A percentile compares a stretch with the other conserved stretches of the same genome.
These are phyloP conservation scores for Apophysomyces ossiformis DNA, from an alignment of 371 early-diverging fungal genomes.

Conservation along the genomic window DNA sequence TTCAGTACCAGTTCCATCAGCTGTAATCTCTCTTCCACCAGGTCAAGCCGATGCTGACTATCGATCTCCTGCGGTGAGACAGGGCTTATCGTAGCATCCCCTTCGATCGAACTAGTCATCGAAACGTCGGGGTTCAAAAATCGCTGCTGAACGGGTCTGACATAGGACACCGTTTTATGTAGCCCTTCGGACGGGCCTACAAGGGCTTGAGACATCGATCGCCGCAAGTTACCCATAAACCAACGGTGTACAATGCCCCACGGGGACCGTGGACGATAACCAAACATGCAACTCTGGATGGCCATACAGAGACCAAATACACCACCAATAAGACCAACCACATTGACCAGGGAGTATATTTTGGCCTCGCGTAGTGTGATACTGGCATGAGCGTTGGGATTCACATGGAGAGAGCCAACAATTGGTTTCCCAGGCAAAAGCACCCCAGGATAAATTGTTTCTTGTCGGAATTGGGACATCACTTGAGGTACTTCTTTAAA, in stretches of 20 bases:
- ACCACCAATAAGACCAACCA: conserved; percentile 42
- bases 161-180: conserved; percentile 28
- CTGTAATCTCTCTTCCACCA: conserved; percentile 41
- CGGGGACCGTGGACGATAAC: conserved; percentile 38
- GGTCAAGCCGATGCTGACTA: conserved; percentile 21
- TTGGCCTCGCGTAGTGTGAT: conserved; percentile 24
- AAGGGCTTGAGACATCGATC: conserved; percentile 25
- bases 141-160: conserved; percentile 36
- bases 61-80: conserved; percentile 8
- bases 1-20: conserved; percentile 38
- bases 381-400: conserved; percentile 13
- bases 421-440: background rate
- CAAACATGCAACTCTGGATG: conserved; percentile 33
- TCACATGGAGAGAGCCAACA: conserved; percentile 17
- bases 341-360: conserved; percentile 31
- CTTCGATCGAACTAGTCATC: conserved; percentile 1
- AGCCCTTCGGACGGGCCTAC: conserved; percentile 20
- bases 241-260: conserved; percentile 43
- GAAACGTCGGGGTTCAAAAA: conserved; percentile 10
- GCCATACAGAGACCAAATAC: conserved; percentile 35
- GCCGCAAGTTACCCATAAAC: conserved; percentile 29
- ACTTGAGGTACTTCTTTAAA: conserved; percentile 21
- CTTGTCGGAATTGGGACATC: conserved; percentile 16
- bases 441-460: background rate
- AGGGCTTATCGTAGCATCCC: background rate